phyloP scores from a whole-genome alignment of 441 rosid species.

The Bocquillonia castaneifolia region DNA sequence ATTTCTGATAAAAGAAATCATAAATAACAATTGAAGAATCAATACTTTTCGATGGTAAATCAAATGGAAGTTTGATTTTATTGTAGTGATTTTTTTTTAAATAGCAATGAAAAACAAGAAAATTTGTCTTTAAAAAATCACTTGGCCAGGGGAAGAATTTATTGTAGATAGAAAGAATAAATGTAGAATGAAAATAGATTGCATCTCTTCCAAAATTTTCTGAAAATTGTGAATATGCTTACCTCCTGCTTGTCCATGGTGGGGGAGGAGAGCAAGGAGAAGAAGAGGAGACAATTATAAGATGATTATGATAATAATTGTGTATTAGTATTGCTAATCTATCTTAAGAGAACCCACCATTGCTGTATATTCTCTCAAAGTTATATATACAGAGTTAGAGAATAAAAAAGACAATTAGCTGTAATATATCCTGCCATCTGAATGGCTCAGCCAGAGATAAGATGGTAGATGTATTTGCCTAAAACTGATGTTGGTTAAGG shows the following conservation, averaged over 20 bases:
- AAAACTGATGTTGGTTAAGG: not conserved
- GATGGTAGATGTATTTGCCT: not conserved
- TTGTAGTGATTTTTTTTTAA: too few relatives aligned
- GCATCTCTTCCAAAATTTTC: not conserved
- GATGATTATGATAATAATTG: not conserved
- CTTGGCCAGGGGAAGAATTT: not conserved
- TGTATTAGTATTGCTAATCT: not conserved
- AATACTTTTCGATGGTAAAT: not conserved
- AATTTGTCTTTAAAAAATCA: not conserved
- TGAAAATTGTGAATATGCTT: not conserved
- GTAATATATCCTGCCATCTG: not conserved
- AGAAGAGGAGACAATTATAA: not conserved
- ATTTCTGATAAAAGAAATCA: too few relatives aligned
- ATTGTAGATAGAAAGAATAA: too few relatives aligned
- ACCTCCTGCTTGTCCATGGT: conserved; percentile 17
- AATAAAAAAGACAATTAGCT: not conserved
- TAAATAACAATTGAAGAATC: too few relatives aligned
- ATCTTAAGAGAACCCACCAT: not conserved
- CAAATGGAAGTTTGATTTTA: not conserved
- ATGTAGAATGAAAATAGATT: too few relatives aligned
- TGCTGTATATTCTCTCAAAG: not conserved
- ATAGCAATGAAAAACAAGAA: not conserved
- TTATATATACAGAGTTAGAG: not conserved
- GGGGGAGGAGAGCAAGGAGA: conserved; percentile 2
- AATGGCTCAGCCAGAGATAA: not conserved